Evolutionary conservation across 2,329 filamentous ascomycete species (phyloP).

Genomic region (Sodiomyces alkalinus): DNA sequence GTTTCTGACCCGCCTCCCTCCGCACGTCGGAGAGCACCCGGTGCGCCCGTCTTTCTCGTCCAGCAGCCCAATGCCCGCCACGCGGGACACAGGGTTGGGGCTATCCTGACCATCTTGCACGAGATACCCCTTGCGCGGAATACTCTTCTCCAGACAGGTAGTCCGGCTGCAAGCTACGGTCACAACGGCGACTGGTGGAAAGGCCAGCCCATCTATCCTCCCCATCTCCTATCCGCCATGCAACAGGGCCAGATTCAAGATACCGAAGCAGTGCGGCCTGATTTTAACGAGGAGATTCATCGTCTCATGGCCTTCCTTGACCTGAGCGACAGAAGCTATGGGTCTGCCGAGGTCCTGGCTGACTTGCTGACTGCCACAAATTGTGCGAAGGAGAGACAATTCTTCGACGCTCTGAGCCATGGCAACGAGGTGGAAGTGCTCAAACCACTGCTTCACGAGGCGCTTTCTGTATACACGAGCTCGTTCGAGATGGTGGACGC

Average conservation of each 20-base stretch:
- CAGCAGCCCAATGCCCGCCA: constrained; percentile 18
- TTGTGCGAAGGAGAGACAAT: constrained; percentile 22
- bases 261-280: constrained; percentile 17
- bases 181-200: constrained; percentile 46
- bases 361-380: constrained; percentile 18
- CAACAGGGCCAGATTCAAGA: constrained; percentile 15
- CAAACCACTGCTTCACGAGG: constrained; percentile 16
- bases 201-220: constrained; percentile 32
- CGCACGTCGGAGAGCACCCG: constrained; percentile 24
- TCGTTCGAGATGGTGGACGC: constrained; percentile 14
- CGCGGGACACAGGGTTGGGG: constrained; percentile 27
- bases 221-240: constrained; percentile 19
- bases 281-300: constrained; percentile 39
- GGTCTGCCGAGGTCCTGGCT: constrained; percentile 33
- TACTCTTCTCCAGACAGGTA: constrained; percentile 29
- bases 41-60: constrained; percentile 36
- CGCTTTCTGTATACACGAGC: constrained; percentile 13
- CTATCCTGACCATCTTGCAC: constrained; percentile 42
- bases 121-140: constrained; percentile 44
- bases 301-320: constrained; percentile 50
- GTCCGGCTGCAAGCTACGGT: constrained; percentile 32
- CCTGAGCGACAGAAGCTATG: constrained; percentile 42
- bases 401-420: constrained; percentile 25
- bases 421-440: constrained; percentile 8
- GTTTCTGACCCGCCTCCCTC: constrained; percentile 18